Base-by-base conservation (phyloP, 2,329 filamentous ascomycete genomes). In the Ceratocystiopsis minuta region DNA sequence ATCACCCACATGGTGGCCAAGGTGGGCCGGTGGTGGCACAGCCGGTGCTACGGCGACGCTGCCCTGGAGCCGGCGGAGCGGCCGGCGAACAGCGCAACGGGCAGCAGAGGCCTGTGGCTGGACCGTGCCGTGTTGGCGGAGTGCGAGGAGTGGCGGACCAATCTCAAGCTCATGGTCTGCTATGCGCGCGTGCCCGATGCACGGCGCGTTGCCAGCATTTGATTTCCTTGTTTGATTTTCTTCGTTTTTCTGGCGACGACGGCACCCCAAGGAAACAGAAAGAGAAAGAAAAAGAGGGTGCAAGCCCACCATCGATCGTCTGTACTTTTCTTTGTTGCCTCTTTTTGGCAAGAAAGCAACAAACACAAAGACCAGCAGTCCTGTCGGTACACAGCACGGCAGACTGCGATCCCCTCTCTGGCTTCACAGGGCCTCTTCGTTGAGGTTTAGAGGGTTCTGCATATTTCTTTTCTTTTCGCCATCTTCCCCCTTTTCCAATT, bases 11-110 rank as follows among this genome's bases (percentile, higher is more conserved):
- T 93, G 68, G 86, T 96, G 17, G 80, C 86, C 15, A 80, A 88
- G 48, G 88, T 96, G 12, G 88, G 86, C 2, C 72, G 90, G 36
- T 96, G 88, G 85, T 98, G 90, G 90, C 96, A 94, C 60, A 82
- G 76, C 11, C 75, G 81, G 41, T 95, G 88, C 64, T 96, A 95
- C 57, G 88, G 95, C 60, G 74, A 70, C 43, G 67, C 71, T 5
- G 65, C 77, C 10, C 58, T 41, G 15, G 37, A 36, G 9, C 72
- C 45, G 60, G 67, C 9, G n/a, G 45, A 48, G 33, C 45, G 24
- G 1, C n/a, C 36, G 6, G 18, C 40, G 28, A 13, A 31, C 16
- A 38, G 31, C 45, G 57, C 63, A 31, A 51, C 66, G 39, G 56
- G 65, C 39, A 61, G 64, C 38, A 62, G 64, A 37, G 72, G 80